Base-by-base conservation (phyloP, 1,284 basidiomycete genomes). In the Tetrapyrgos nigripes region DNA sequence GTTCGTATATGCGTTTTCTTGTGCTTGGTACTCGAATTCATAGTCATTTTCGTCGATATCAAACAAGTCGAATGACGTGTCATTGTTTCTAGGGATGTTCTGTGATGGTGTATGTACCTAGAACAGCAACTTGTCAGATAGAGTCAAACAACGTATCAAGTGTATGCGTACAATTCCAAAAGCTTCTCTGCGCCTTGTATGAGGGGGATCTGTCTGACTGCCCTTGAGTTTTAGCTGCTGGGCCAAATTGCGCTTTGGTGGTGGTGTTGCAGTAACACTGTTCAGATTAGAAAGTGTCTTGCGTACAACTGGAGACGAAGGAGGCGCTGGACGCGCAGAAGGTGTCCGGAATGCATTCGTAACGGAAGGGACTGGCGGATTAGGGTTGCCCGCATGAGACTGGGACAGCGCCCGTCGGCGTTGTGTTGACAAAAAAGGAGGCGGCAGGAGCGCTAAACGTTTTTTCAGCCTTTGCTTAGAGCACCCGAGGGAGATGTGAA, bases 1-100 rank as follows among this genome's bases (percentile, higher is more conserved):
- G 19, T 40, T n/a, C 5, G 19, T 11, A 56, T 75, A 76, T 19
- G 65, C 64, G 64, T 62, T 54, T 68, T 64, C 33, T 68, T 53
- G 57, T 47, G 59, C 56, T 50, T 67, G 55, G 51, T 60, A 40
- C 28, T 78, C 76, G 57, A 76, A 74, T 67, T 80, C 82, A 65
- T 80, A 83, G 62, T 85, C 84, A 65, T 87, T 84, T 70, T 91
- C 88, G 64, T 89, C 85, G 62, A 91, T 91, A 66, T 91, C 86
- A 66, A 88, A 91, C 53, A 91, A 76, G 35, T 89, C 83, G 24
- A 83, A 79, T 51, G 79, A 79, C 65, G 80, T 73, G 61, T 78
- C 75, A 19, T 35, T 71, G 23, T 28, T 37, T 19, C 29, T 19
- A 35, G 59, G 56, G 43, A 69, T 60, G 57, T 73, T 72, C 48